phyloP scores from a whole-genome alignment of 179 eudicot genomes.

The Camellia oleifera region DNA sequence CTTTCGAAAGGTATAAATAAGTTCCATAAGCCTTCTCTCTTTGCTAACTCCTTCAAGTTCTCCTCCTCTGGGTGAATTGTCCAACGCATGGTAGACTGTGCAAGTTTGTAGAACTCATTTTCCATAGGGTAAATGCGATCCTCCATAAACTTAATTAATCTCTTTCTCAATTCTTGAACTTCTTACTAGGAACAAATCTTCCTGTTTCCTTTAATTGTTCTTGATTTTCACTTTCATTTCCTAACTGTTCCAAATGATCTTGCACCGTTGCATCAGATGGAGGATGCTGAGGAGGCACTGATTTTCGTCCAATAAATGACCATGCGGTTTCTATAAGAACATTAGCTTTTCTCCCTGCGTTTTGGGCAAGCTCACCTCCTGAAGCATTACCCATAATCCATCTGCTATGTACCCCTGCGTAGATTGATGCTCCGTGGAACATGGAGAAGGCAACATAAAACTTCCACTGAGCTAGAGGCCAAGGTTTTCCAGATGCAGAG shows the following conservation, averaged over 20 bases:
- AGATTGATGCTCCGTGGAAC: slow-evolving; percentile 92
- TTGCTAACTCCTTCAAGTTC: slow-evolving; percentile 84
- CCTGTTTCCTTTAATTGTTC: slow-evolving; percentile 40
- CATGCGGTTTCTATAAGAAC: slow-evolving; percentile 65
- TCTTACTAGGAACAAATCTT: slow-evolving; percentile 59
- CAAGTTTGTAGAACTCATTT: slow-evolving; percentile 66
- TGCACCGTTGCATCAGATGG: slow-evolving; percentile 36
- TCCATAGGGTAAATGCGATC: slow-evolving; percentile 86
- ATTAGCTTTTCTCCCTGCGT: slow-evolving; percentile 65
- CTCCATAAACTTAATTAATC: slow-evolving; percentile 78
- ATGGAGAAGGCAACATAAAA: slow-evolving; percentile 90
- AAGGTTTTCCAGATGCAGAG: slow-evolving; percentile 77
- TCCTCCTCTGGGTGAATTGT: slow-evolving; percentile 88
- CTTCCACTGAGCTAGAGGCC: slow-evolving; percentile 95
- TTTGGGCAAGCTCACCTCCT: slow-evolving; percentile 76
- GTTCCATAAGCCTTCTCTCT: slow-evolving; percentile 91
- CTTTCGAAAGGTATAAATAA: slow-evolving; percentile 86
- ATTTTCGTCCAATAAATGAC: slow-evolving; percentile 57
- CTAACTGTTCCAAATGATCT: slow-evolving; percentile 23
- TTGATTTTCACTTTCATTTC: slow-evolving; percentile 28
- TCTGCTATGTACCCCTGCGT: slow-evolving; percentile 81
- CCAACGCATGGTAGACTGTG: slow-evolving; percentile 76
- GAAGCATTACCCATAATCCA: slow-evolving; percentile 98
- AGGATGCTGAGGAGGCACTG: slow-evolving; percentile 65
- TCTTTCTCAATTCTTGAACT: slow-evolving; percentile 54